Conservation (phyloP, 2,329 filamentous ascomycete genomes). For the Coniella lustricola region DNA sequence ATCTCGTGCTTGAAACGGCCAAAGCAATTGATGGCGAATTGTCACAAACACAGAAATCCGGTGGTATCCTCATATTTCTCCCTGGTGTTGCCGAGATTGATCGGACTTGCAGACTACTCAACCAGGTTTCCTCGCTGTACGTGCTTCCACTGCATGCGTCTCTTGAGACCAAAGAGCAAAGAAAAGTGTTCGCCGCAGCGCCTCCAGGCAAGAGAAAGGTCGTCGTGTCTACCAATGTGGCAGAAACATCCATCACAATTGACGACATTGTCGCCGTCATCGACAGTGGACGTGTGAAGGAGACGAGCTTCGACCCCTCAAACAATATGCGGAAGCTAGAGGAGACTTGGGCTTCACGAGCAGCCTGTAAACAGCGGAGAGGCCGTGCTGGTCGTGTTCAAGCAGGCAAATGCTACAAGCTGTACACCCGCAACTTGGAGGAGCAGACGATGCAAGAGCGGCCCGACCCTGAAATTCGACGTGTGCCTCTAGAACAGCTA, state of each 20-base stretch:
- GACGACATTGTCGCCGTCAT: constrained; percentile 96
- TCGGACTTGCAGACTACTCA: constrained; percentile 64
- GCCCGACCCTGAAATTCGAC: constrained; percentile 86
- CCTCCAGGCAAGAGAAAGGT: constrained; percentile 82
- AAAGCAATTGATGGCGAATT: constrained; percentile 75
- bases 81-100: constrained; percentile 91
- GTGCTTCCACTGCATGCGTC: constrained; percentile 88
- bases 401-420: constrained; percentile 87
- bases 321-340: constrained; percentile 93
- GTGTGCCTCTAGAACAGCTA: constrained; percentile 88
- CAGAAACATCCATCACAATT: constrained; percentile 97
- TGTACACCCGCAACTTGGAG: constrained; percentile 84
- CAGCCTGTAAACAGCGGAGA: constrained; percentile 88
- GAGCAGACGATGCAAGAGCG: constrained; percentile 72
- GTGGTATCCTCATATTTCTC: constrained; percentile 91
- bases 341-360: constrained; percentile 90
- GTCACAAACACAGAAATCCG: constrained; percentile 54
- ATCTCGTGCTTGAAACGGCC: constrained; percentile 73
- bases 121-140: constrained; percentile 56
- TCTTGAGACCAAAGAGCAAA: constrained; percentile 80
- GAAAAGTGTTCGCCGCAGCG: constrained; percentile 71
- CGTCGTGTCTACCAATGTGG: constrained; percentile 91
- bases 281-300: constrained; percentile 91
- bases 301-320: constrained; percentile 85
- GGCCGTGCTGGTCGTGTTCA: constrained; percentile 91